Evolutionary conservation across 148 eudicot genomes (phyloP).

Genomic region (Vaccinium vitisidaea): DNA sequence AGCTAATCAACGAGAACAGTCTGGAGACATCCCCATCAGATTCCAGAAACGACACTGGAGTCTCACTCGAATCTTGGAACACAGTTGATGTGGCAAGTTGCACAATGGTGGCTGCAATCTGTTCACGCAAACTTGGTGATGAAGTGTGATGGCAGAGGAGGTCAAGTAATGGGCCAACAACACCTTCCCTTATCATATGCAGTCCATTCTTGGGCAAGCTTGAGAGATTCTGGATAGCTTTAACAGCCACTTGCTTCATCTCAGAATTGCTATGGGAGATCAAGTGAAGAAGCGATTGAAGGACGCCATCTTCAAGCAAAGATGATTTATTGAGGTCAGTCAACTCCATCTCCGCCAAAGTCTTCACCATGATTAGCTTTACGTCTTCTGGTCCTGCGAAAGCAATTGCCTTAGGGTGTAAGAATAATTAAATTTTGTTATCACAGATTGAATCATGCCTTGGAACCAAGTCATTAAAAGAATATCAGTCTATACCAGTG

Average conservation of each 20-base stretch:
- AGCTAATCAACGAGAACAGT: conserved; percentile 32
- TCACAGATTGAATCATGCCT: background rate
- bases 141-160: conserved; percentile 38
- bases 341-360: conserved; percentile 48
- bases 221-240: conserved; percentile 37
- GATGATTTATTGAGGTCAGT: conserved; percentile 41
- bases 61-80: conserved; percentile 14
- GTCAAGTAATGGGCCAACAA: conserved; percentile 24
- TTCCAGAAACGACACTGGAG: conserved; percentile 29
- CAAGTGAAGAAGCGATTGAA: conserved; percentile 35
- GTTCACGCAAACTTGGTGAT: conserved; percentile 32
- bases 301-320: conserved; percentile 29
- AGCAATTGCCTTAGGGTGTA: background rate
- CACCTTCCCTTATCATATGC: conserved; percentile 40
- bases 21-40: conserved; percentile 31
- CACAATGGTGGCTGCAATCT: conserved; percentile 32
- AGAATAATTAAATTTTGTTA: background rate
- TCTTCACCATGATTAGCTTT: conserved; percentile 35
- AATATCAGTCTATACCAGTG: background rate
- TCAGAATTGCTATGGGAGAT: conserved; percentile 21
- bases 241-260: conserved; percentile 30
- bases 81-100: conserved; percentile 36
- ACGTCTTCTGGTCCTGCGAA: conserved; percentile 33
- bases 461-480: background rate
- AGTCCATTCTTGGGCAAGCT: conserved; percentile 33